Base-by-base conservation (phyloP, 2,329 filamentous ascomycete genomes). In the Ascochyta viciae-villosae region DNA sequence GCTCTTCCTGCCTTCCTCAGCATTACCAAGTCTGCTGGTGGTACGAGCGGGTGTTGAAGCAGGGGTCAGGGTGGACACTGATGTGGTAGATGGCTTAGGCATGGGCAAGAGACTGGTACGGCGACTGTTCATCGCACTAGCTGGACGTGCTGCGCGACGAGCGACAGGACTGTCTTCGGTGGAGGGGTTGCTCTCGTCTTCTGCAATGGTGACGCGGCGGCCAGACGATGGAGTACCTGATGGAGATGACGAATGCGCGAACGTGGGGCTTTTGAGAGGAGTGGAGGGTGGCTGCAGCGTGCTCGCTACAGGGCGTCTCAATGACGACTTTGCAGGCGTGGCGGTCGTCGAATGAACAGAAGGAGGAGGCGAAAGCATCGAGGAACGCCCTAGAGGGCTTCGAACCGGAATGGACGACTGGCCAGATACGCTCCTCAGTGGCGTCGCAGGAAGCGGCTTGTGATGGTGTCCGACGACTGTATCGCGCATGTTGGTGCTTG, bases 381-480 rank as follows among this genome's bases (percentile, higher is more conserved):
- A 63, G 4, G 63, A 54, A 19, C 67, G 73, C 39, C 70, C 61
- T 26, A 74, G 44, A 3, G 74, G 72, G 58, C 71, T 76, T 26
- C 70, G 68, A n/a, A 75, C 63, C 24, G 73, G 73, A 40, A 75
- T 73, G 3, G 67, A 64, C 7, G 73, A 74, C 38, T 72, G 66
- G 15, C 72, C 72, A 24, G 71, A 70, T 4, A 68, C 64, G 39
- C 65, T 70, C 19, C 62, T 53, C 2, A 63, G 74, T 2, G 71
- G 73, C 1, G 74, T 76, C 42, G 70, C 50, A 10, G 67, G 62
- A 24, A 73, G 38, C 3, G 75, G 74, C 55, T 76, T 77, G 63
- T 71, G 73, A 50, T 76, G 68, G 56, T 77, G 76, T 2, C 75
- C 75, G 22, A 77, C 66, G 19, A 72, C 50, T 2, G 74, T 77